Conservation (phyloP, 2,329 filamentous ascomycete species). For the Pestalotiopsis sp. region DNA sequence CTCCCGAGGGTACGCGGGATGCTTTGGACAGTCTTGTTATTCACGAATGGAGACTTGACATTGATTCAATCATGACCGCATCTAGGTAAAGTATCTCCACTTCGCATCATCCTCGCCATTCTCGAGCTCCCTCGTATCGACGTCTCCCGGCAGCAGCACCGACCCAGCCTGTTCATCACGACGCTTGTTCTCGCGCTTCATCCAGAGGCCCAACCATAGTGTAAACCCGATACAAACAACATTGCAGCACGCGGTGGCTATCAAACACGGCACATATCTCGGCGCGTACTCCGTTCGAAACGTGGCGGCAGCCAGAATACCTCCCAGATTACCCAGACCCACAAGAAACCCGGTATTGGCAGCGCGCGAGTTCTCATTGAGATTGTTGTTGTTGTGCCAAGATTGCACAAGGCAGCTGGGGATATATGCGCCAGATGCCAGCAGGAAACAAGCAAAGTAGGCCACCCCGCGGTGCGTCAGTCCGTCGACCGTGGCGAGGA, state of each 20-base stretch:
- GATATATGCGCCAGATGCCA: constrained; percentile 47
- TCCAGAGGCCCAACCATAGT: constrained; percentile 42
- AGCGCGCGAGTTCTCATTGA: constrained; percentile 49
- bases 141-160: background rate
- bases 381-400: constrained; percentile 56
- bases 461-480: constrained; percentile 41
- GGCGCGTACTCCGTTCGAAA: constrained; percentile 51
- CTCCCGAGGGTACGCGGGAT: no score
- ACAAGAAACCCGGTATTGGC: constrained; percentile 49
- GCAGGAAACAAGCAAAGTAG: constrained; percentile 52
- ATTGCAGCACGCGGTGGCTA: constrained; percentile 41
- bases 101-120: constrained; percentile 1
- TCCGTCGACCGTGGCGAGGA: constrained; percentile 44
- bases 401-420: constrained; percentile 47
- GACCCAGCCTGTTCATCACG: constrained; percentile 35
- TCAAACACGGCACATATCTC: constrained; percentile 47
- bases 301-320: constrained; percentile 37
- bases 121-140: constrained; percentile 4
- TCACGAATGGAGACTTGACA: no score
- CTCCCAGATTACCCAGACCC: constrained; percentile 42
- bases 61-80: background rate
- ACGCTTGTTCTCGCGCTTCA: constrained; percentile 43
- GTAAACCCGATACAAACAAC: constrained; percentile 41
- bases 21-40: no score
- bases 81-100: constrained; percentile 10